Base-by-base conservation (phyloP, 2,329 filamentous ascomycete species). In the Neofusicoccum parvum region DNA sequence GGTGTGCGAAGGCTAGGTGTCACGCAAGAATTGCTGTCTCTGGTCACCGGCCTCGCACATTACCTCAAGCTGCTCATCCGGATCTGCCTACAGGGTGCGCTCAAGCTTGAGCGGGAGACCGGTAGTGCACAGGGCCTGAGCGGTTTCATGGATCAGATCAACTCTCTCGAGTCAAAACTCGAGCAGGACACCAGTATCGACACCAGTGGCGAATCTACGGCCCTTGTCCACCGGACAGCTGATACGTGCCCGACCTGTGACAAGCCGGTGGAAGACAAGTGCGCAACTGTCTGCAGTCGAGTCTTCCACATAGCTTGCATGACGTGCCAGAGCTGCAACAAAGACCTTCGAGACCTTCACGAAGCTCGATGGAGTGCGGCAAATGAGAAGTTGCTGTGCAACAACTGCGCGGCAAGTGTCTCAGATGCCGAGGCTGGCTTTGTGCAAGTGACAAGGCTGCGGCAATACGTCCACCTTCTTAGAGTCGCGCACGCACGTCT, bases 11-110 rank as follows among this genome's bases (percentile, higher is more conserved):
- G 97, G 75, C 87, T 98, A 48, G 95, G 95, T 49, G 95, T 99
- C 37, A 99, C 95, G 9, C 95, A 99, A 77, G 95, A 99, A 76
- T 85, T 99, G n/a, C 81, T 99, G n/a, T 96, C 94, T 6, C 85
- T 99, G 7, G 95, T 99, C 62, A 99, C 95, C 45, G 94, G 95
- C 41, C 85, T 99, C 60, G 95, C 95, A 17, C 95, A 99, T 78
- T 99, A 99, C 75, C 87, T 99, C 63, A 99, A 99, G 79, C 90
- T 99, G 39, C 87, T 99, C 67, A 99, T 99, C 72, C 89, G 95
- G 58, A 99, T 99, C 71, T 97, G 95, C 74, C 85, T 99, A 34
- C 96, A 98, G 76, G 95, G 94, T 37, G 90, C 95, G 6, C 82
- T 99, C 53, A 94, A 93, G 73, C 86, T 98, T 45, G 95, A 99